Evolutionary conservation across 345 rosid genomes (phyloP).

Genomic region (Sapria himalayana): DNA sequence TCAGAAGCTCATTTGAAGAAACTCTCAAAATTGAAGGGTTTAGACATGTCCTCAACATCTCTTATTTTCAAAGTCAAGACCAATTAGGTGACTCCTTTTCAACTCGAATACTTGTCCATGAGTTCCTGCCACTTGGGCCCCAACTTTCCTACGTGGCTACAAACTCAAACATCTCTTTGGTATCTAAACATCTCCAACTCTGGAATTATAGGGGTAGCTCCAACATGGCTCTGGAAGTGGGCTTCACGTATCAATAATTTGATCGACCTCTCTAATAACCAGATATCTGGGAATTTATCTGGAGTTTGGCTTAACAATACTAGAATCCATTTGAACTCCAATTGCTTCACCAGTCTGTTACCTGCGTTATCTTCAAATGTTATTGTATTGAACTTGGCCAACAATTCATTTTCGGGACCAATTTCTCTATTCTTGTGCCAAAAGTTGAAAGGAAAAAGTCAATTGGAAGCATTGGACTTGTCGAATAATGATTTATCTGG

Average conservation of each 20-base stretch:
- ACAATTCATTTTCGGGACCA: slow-evolving; percentile 11
- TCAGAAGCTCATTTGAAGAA: slow-evolving; percentile 6
- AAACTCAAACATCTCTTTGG: background rate
- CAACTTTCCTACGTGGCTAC: slow-evolving; percentile 8
- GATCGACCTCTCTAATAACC: slow-evolving; percentile 12
- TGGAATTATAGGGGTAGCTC: too few species aligned
- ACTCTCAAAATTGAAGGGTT: too few species aligned
- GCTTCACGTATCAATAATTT: background rate
- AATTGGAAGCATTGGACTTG: slow-evolving; percentile 7
- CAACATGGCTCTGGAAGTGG: too few species aligned
- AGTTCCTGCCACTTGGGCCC: slow-evolving; percentile 5
- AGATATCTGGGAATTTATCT: slow-evolving; percentile 11
- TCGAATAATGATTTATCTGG: slow-evolving; percentile 4
- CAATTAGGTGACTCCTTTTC: too few species aligned
- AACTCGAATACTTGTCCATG: too few species aligned
- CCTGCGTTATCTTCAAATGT: slow-evolving; percentile 6
- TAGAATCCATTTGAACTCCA: slow-evolving; percentile 13
- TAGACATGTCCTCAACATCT: too few species aligned
- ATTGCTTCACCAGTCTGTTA: slow-evolving; percentile 8
- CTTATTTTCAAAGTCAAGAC: too few species aligned
- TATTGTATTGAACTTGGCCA: slow-evolving; percentile 9
- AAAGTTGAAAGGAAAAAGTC: too few species aligned
- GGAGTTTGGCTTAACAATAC: background rate
- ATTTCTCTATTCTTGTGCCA: slow-evolving; percentile 6
- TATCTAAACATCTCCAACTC: slow-evolving; percentile 6